A percentile compares a stretch with the other conserved stretches of the same genome.
phyloP scores from a whole-genome alignment of 192 early-diverging fungal species.

The Radiomyces spectabilis region DNA sequence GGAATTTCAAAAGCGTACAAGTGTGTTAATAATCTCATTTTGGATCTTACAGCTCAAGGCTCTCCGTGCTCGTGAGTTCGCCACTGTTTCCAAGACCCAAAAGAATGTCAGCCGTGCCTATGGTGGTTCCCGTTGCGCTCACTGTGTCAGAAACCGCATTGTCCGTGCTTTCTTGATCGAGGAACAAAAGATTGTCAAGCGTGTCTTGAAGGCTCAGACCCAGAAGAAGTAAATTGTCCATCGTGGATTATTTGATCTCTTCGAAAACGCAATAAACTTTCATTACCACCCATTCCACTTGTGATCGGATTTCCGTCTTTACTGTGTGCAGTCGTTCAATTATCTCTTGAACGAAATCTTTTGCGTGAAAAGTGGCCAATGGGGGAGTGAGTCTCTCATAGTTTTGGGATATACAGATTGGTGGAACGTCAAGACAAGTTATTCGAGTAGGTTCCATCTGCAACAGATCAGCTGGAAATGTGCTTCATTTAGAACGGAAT shows the following conservation, averaged over 20 bases:
- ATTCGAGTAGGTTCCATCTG: no score
- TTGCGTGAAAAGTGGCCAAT: no score
- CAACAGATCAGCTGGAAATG: no score
- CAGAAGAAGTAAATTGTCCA: constrained; percentile 9
- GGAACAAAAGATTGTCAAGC: constrained; percentile 99
- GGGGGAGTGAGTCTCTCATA: no score
- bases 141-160: constrained; percentile 76
- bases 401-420: no score
- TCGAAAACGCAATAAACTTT: background rate
- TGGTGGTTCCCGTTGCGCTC: constrained; percentile 91
- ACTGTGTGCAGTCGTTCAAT: background rate
- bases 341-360: no score
- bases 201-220: constrained; percentile 81
- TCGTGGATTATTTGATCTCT: background rate
- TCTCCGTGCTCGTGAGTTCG: constrained; percentile 89
- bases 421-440: no score
- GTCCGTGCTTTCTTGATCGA: constrained; percentile 98
- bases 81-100: constrained; percentile 84
- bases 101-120: constrained; percentile 94
- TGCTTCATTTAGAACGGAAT: no score
- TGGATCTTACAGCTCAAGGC: constrained; percentile 32
- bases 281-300: background rate
- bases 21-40: background rate
- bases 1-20: background rate
- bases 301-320: background rate